Conservation (phyloP, 1,139 yeast genomes). For the Blastobotrys persicus region DNA sequence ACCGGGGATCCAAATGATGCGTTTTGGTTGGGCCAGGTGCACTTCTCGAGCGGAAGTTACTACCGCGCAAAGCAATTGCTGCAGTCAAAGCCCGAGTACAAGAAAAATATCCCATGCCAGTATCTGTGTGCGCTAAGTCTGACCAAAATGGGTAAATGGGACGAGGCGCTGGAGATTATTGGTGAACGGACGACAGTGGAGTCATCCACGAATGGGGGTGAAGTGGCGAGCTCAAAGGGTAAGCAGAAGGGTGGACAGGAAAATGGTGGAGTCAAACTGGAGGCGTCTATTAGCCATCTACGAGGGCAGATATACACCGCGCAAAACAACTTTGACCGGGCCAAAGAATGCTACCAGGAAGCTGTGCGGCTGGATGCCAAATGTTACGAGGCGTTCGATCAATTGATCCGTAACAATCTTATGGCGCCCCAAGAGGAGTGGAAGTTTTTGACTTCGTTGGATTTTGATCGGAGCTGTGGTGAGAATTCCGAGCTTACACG, state of each 20-base stretch:
- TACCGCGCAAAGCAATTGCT: constrained; percentile 72
- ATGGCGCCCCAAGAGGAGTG: constrained; percentile 83
- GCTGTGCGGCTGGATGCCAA: constrained; percentile 86
- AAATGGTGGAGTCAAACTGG: constrained; percentile 63
- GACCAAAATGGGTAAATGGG: constrained; percentile 73
- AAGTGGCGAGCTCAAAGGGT: background rate
- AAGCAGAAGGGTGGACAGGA: constrained; percentile 8
- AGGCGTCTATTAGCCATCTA: constrained; percentile 81
- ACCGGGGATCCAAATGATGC: constrained; percentile 89
- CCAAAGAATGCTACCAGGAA: constrained; percentile 84
- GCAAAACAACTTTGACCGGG: constrained; percentile 80
- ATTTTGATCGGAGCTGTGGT: constrained; percentile 66
- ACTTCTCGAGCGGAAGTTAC: constrained; percentile 70
- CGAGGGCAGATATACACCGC: constrained; percentile 83
- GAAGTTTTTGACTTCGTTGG: constrained; percentile 66
- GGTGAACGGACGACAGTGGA: constrained; percentile 41
- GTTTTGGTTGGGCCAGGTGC: constrained; percentile 93
- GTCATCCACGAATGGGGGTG: constrained; percentile 1
- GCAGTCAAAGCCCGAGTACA: constrained; percentile 39
- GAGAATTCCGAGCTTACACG: constrained; percentile 78
- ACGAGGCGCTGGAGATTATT: constrained; percentile 81
- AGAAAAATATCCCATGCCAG: constrained; percentile 66
- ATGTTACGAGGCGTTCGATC: constrained; percentile 90
- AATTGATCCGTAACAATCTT: constrained; percentile 67
- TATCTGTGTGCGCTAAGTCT: constrained; percentile 79